Evolutionary conservation across 2,329 filamentous ascomycete genomes (phyloP).

Genomic region (Colletotrichum endophyticum): DNA sequence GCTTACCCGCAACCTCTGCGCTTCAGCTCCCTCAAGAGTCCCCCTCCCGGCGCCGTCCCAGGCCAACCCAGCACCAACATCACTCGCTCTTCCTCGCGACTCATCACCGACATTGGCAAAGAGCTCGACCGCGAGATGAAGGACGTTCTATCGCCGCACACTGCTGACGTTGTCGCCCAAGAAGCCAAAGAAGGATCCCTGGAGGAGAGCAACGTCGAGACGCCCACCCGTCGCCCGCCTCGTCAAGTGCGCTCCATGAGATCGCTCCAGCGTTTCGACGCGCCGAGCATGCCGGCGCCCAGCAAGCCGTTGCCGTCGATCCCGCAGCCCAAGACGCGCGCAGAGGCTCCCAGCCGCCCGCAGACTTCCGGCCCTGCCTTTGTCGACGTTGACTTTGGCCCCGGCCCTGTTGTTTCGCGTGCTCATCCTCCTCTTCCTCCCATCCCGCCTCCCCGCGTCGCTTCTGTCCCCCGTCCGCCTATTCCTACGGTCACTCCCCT

Average conservation of each 20-base stretch:
- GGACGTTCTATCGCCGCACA: not conserved
- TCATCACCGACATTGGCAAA: slow-evolving; percentile 14
- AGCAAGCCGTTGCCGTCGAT: slow-evolving; percentile 11
- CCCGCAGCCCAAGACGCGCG: not conserved
- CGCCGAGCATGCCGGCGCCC: not conserved
- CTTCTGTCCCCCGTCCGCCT: not conserved
- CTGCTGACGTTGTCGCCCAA: not conserved
- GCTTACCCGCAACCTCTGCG: slow-evolving; percentile 7
- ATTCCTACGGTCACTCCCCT: not conserved
- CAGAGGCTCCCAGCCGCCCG: not conserved
- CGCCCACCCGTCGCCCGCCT: slow-evolving; percentile 1
- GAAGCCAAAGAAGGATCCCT: not conserved
- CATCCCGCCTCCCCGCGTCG: not conserved
- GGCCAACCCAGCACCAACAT: not conserved
- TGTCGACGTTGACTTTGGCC: not conserved
- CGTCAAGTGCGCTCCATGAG: not conserved
- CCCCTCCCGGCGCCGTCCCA: not conserved
- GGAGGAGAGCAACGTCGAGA: not conserved
- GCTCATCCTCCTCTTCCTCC: not conserved
- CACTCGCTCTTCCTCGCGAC: not conserved
- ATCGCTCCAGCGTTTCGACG: not conserved
- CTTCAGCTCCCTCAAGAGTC: slow-evolving; percentile 9
- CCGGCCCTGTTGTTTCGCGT: not conserved
- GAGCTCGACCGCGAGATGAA: slow-evolving; percentile 13
- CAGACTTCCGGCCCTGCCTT: not conserved